phyloP scores from a whole-genome alignment of 2,329 filamentous ascomycete genomes.

The Sporothrix schenckii region DNA sequence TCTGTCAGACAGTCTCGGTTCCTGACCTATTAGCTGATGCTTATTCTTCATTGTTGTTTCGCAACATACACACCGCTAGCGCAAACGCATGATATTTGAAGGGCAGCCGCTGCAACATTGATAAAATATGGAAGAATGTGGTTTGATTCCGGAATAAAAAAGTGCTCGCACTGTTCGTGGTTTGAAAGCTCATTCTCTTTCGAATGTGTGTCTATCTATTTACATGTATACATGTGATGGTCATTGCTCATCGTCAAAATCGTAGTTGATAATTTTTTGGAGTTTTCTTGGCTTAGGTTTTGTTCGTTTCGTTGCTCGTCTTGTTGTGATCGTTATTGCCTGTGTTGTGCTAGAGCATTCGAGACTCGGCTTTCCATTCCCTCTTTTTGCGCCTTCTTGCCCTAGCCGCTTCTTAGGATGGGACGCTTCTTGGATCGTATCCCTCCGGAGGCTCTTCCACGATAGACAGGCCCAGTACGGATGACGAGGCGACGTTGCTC shows the following conservation, averaged over 20 bases:
- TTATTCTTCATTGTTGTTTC: not conserved
- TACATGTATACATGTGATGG: constrained; percentile 24
- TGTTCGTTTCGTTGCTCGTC: not conserved
- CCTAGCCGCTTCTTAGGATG: not conserved
- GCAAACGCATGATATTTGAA: too few species aligned
- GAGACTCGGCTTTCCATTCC: not conserved
- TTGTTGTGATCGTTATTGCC: not conserved
- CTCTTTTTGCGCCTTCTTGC: not conserved
- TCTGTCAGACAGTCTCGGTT: not conserved
- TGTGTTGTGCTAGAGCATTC: not conserved
- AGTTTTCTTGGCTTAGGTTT: not conserved
- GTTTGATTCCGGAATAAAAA: too few species aligned
- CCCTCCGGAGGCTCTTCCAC: constrained; percentile 41
- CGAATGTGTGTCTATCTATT: constrained; percentile 21
- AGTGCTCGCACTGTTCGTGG: not conserved
- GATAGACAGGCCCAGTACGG: constrained; percentile 39
- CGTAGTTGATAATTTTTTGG: not conserved
- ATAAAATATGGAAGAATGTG: not conserved
- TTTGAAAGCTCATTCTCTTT: not conserved
- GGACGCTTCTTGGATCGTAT: constrained; percentile 6
- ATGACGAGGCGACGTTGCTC: constrained; percentile 35
- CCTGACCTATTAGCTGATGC: not conserved
- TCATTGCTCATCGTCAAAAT: constrained; percentile 24
- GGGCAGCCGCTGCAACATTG: not conserved
- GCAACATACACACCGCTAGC: not conserved